Percentiles rank a stretch among this genome's conserved stretches.
Conservation (phyloP, 805 yeast genomes). For the Hyphopichia homilentoma region DNA sequence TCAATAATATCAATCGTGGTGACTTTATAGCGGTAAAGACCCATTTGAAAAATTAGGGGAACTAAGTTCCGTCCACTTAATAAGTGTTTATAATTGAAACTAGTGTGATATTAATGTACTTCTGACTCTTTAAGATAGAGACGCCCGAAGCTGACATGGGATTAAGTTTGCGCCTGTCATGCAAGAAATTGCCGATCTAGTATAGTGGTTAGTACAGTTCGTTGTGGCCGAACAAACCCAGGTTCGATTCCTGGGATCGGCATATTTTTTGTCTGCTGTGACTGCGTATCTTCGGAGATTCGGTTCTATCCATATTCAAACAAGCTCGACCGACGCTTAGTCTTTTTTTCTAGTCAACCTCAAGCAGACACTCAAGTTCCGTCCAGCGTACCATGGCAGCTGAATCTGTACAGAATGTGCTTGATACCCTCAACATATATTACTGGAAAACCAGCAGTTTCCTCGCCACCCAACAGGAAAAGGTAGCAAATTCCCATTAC, state of each 20-base stretch:
- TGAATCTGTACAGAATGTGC: slow-evolving; percentile 40
- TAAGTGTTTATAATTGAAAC: background rate
- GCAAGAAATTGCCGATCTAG: slow-evolving; percentile 37
- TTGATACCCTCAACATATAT: slow-evolving; percentile 21
- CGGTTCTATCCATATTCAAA: too few relatives aligned
- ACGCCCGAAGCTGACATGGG: too few relatives aligned
- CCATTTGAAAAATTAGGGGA: slow-evolving; percentile 6
- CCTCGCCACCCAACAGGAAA: slow-evolving; percentile 20
- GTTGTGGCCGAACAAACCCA: slow-evolving; percentile 51
- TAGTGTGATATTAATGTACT: too few relatives aligned
- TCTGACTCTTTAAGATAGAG: too few relatives aligned
- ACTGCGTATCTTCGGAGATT: too few relatives aligned
- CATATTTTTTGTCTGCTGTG: slow-evolving; percentile 21
- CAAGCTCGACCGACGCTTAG: too few relatives aligned
- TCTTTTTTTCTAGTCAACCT: too few relatives aligned
- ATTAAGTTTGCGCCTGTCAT: too few relatives aligned
- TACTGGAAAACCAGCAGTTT: slow-evolving; percentile 19
- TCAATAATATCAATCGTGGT: slow-evolving; percentile 5
- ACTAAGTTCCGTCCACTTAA: slow-evolving; percentile 1
- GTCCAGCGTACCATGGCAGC: slow-evolving; percentile 42
- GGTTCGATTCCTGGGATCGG: slow-evolving; percentile 52
- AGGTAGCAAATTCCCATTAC: slow-evolving; percentile 14
- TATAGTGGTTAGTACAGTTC: slow-evolving; percentile 48
- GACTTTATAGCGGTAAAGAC: slow-evolving; percentile 7
- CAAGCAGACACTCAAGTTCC: too few relatives aligned